Evolutionary conservation across 106 monocot genomes (phyloP), one percentile per base, ranked within the genome.

Genomic region (Dactylorhiza incarnata): DNA sequence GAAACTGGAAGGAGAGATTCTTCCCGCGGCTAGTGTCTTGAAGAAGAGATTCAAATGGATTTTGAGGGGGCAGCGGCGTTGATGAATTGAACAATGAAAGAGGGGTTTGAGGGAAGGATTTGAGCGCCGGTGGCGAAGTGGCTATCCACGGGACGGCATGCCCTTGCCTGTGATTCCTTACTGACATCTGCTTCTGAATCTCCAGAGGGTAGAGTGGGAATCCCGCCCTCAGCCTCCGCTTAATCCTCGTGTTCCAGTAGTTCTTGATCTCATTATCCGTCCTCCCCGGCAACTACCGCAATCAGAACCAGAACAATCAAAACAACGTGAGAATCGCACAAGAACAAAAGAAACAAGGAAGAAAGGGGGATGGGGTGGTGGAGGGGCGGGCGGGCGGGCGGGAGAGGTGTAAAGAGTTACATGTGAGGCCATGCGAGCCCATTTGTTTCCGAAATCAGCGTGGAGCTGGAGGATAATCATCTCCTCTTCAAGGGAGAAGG

Each of bases 251-350:
- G 81, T 90, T 90, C 91, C 91, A 89, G 75, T 82, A 92, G 78
- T 92, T 92, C 74, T 92, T 92, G 52, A 92, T 92, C 74, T 92
- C 91, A 72, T 92, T 92, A 76, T 92, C 88, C 4, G 91, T 92
- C 63, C 91, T 79, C 58, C 91, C 91, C 4, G 88, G 91, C 16
- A 92, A 24, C 86, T 89, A 74, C 65, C 12, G 12, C 65, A 24
- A 65, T 65, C 65, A 29, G 37, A 77, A 16, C 29, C 56, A 37
- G 6, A 44, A 37, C 49, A 17, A 19, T 45, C 14, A 59, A 0
- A 50, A 52, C 9, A 70, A 20, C 13, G 17, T 37, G 37, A 37
- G 37, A 37, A 37, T 37, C 37, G 37, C 37, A 37, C 37, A 44
- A 26, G 23, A 10, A 48, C 14, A 20, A 14, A 48, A 16, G 3